Evolutionary conservation across 257 asterid species (phyloP), one percentile per base, ranked within the genome.

Genomic region (Solanum pinnatisectum): DNA sequence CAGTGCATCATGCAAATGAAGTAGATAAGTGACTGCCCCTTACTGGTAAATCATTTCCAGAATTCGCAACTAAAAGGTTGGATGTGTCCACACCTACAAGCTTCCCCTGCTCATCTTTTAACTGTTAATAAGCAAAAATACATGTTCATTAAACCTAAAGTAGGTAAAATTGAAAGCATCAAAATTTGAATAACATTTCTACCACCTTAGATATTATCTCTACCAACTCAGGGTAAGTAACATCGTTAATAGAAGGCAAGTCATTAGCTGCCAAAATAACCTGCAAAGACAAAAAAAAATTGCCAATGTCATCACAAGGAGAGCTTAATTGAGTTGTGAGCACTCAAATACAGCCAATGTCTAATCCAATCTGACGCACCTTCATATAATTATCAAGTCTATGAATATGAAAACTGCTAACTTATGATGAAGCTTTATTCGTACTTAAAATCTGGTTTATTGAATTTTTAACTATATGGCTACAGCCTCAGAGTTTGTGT

Each of bases 21-120:
- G 78, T 18, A 46, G 59, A 49, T 33, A 77, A 83, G 76, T 18
- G 81, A 32, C 76, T 65, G 78, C 88, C 90, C 90, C 98, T 94
- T 93, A 94, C 99, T 91, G 99, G 99, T 87, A 97, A 90, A 92
- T 97, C 98, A 87, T 97, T 97, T 63, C 99, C 99, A 84, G 99
- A 97, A 92, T 97, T 96, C 15, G 94, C 96, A 89, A 97, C 89
- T 39, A 95, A 92, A 89, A 97, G 98, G 90, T 95, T 95, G 74
- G 98, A 93, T 84, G 95, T 87, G 87, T 95, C 98, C 87, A 96
- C 98, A 73, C 98, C 99, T 37, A 91, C 81, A 89, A 97, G 98
- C 90, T 89, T 93, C 90, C 98, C 98, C 4, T 91, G 88, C 92
- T 93, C 94, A 90, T 97, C 99, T 95, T 94, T 96, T 91, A 97